Percentiles rank a stretch among this genome's conserved stretches.
These are phyloP conservation scores for Taphrina wiesneri DNA, from an alignment of 1,139 yeast genomes.

Conservation along the genomic window DNA sequence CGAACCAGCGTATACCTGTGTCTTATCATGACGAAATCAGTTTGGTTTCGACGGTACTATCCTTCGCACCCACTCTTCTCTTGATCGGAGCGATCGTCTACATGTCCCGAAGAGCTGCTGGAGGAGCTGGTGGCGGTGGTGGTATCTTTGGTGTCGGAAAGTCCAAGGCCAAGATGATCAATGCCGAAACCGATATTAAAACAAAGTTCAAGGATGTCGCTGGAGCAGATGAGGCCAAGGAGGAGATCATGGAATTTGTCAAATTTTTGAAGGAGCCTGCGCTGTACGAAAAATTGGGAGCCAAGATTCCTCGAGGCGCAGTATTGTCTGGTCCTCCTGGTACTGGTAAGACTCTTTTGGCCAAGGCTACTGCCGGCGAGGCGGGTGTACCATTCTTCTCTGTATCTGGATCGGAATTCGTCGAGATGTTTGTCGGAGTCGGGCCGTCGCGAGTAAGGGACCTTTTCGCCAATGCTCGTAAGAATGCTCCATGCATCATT, in stretches of 20 bases:
- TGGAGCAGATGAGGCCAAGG: conserved; percentile 96
- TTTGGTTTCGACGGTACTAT: conserved; percentile 61
- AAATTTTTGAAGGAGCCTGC: conserved; percentile 84
- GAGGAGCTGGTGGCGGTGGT: conserved; percentile 57
- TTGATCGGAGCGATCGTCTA: conserved; percentile 83
- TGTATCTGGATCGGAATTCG: conserved; percentile 97
- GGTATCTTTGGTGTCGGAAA: conserved; percentile 53
- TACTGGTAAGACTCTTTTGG: conserved; percentile 94
- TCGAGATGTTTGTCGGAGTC: conserved; percentile 98
- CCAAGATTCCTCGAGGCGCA: conserved; percentile 97
- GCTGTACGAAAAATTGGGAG: conserved; percentile 88
- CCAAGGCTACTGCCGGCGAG: conserved; percentile 99
- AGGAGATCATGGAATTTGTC: conserved; percentile 96
- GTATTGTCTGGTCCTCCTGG: conserved; percentile 99
- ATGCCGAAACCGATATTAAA: conserved; percentile 87
- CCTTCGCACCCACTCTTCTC: conserved; percentile 79
- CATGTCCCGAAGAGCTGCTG: conserved; percentile 61
- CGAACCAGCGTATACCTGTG: conserved; percentile 76
- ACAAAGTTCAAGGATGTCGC: conserved; percentile 92
- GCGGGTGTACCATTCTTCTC: conserved; percentile 95
- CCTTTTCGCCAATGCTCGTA: conserved; percentile 85
- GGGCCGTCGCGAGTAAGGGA: conserved; percentile 98
- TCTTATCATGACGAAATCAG: conserved; percentile 71
- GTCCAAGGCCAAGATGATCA: conserved; percentile 72
- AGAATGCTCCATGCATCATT: conserved; percentile 87